Evolutionary conservation across 306 rosid genomes (phyloP).

Genomic region (Canavalia ensiformis): DNA sequence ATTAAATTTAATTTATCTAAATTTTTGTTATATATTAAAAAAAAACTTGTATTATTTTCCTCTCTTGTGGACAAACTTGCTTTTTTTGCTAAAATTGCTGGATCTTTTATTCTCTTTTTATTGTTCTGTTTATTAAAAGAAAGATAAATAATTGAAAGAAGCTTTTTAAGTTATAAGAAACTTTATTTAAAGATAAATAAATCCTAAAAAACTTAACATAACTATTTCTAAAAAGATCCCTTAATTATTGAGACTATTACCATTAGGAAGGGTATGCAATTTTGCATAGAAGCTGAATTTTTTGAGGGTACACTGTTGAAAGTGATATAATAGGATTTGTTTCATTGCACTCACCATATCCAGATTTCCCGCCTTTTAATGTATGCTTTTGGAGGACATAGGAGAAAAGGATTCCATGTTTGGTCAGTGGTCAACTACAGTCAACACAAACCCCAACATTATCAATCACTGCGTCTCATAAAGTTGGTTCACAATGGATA

Average conservation of each 20-base stretch:
- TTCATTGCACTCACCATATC: slow-evolving; percentile 8
- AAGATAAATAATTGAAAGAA: too few relatives aligned
- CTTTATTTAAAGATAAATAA: too few relatives aligned
- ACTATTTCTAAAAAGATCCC: not conserved
- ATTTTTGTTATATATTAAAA: too few relatives aligned
- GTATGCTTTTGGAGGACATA: slow-evolving; percentile 39
- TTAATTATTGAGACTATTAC: slow-evolving; percentile 4
- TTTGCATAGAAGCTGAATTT: not conserved
- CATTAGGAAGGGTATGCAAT: slow-evolving; percentile 6
- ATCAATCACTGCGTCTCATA: not conserved
- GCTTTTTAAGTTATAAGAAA: too few relatives aligned
- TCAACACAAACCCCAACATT: slow-evolving; percentile 3
- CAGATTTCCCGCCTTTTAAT: slow-evolving; percentile 20
- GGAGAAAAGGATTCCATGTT: slow-evolving; percentile 31
- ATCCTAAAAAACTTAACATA: too few relatives aligned
- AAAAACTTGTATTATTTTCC: too few relatives aligned
- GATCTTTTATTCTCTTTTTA: too few relatives aligned
- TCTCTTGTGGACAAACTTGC: too few relatives aligned
- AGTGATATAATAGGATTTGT: not conserved
- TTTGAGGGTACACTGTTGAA: slow-evolving; percentile 3
- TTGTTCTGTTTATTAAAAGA: too few relatives aligned
- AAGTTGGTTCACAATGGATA: slow-evolving; percentile 6
- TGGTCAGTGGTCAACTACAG: slow-evolving; percentile 44
- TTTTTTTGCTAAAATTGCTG: too few relatives aligned
- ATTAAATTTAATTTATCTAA: too few relatives aligned